phyloP scores from a whole-genome alignment of 305 asterid species.

The Solanum aculeatissimum region DNA sequence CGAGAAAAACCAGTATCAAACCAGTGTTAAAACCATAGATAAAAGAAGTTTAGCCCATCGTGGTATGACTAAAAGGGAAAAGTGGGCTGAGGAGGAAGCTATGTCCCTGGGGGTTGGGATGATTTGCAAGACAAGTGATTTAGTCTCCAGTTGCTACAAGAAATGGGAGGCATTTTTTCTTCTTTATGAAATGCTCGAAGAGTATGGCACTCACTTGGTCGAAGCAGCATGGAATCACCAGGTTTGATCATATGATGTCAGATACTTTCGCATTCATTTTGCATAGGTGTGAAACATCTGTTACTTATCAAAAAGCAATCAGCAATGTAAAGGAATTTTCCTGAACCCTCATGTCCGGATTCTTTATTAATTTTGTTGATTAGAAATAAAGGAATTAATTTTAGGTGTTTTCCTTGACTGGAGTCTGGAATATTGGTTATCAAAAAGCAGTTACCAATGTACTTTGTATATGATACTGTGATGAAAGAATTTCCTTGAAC shows the following conservation, averaged over 20 bases:
- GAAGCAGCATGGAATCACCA: slow-evolving; percentile 99
- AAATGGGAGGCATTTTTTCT: slow-evolving; percentile 90
- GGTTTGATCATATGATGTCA: slow-evolving; percentile 26
- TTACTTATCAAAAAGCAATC: neutral
- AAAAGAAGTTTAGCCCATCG: slow-evolving; percentile 27
- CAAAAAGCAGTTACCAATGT: neutral
- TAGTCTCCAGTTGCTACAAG: slow-evolving; percentile 28
- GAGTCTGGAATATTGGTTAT: neutral
- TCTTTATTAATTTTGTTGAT: neutral
- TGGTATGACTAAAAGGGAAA: slow-evolving; percentile 50
- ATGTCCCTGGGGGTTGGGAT: slow-evolving; percentile 77
- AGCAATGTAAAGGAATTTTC: neutral
- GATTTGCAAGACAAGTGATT: slow-evolving; percentile 30
- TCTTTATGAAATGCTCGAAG: slow-evolving; percentile 97
- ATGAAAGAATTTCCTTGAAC: neutral
- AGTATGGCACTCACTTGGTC: slow-evolving; percentile 94
- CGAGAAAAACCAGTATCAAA: slow-evolving; percentile 28
- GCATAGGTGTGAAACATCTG: neutral
- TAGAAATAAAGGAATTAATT: neutral
- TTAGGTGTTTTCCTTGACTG: neutral
- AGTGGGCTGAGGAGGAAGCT: slow-evolving; percentile 93
- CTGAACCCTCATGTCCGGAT: neutral
- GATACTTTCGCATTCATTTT: neutral
- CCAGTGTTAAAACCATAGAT: slow-evolving; percentile 26
- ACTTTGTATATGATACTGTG: neutral